Evolutionary conservation across 2,329 filamentous ascomycete genomes (phyloP).

Genomic region (Beauveria australis): DNA sequence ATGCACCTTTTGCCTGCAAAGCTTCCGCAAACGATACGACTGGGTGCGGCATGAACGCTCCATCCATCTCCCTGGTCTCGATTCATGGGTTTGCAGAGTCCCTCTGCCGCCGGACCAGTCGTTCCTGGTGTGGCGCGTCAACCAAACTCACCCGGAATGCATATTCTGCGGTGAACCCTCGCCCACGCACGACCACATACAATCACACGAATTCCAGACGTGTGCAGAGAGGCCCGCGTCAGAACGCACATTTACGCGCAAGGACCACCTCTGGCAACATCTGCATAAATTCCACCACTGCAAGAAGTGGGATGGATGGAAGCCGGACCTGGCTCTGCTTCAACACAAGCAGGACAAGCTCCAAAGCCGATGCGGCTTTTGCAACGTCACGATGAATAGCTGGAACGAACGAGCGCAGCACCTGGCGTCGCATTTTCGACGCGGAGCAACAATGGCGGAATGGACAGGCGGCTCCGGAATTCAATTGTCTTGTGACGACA

Average conservation of each 20-base stretch:
- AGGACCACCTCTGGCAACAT: slow-evolving; percentile 35
- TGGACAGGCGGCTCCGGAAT: slow-evolving; percentile 10
- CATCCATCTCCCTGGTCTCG: slow-evolving; percentile 35
- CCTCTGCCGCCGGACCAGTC: slow-evolving; percentile 27
- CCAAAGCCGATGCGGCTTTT: slow-evolving; percentile 23
- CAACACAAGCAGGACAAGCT: slow-evolving; percentile 22
- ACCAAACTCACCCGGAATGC: slow-evolving; percentile 33
- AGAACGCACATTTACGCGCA: slow-evolving; percentile 35
- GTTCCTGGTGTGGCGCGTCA: slow-evolving; percentile 39
- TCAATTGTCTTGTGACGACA: neutral
- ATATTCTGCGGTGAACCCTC: slow-evolving; percentile 29
- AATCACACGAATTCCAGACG: slow-evolving; percentile 33
- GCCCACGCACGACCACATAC: slow-evolving; percentile 27
- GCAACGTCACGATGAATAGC: slow-evolving; percentile 17
- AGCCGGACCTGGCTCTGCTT: slow-evolving; percentile 26
- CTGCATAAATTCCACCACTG: slow-evolving; percentile 35
- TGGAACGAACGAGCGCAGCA: slow-evolving; percentile 23
- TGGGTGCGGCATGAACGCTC: slow-evolving; percentile 42
- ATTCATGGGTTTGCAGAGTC: slow-evolving; percentile 42
- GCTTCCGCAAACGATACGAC: slow-evolving; percentile 33
- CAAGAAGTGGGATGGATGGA: slow-evolving; percentile 43
- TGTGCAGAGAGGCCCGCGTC: slow-evolving; percentile 39
- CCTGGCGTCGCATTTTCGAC: slow-evolving; percentile 21
- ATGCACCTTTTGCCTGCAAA: slow-evolving; percentile 30
- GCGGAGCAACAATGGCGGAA: slow-evolving; percentile 21